phyloP scores from a whole-genome alignment of 768 basidiomycete species.

The Hypholoma sublateritium region DNA sequence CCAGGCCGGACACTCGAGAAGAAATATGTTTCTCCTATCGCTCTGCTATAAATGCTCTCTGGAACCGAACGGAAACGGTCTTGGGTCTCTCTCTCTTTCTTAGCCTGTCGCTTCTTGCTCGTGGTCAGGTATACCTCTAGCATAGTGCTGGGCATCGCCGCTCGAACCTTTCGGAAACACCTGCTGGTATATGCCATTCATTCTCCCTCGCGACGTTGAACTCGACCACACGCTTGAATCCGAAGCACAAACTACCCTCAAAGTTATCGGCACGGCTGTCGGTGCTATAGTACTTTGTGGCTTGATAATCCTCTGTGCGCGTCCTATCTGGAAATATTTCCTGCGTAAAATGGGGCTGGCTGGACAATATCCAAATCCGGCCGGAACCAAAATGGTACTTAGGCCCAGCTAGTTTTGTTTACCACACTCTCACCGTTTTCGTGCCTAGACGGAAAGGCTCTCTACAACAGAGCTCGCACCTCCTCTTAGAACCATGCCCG shows the following conservation, averaged over 20 bases:
- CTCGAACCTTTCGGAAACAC: neutral
- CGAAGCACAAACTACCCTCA: conserved; percentile 17
- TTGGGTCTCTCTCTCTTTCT: neutral
- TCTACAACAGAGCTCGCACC: no score
- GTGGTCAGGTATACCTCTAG: neutral
- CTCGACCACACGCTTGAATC: conserved; percentile 23
- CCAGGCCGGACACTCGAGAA: neutral
- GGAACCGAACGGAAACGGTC: neutral
- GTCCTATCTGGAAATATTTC: conserved; percentile 6
- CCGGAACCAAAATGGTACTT: neutral
- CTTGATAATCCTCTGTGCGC: conserved; percentile 13
- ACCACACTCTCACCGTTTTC: neutral
- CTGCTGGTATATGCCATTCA: conserved; percentile 14
- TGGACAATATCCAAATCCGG: conserved; percentile 4
- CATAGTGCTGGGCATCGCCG: neutral
- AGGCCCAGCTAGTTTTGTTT: neutral
- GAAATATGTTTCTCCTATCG: neutral
- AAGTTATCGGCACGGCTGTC: conserved; percentile 18
- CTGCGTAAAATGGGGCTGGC: neutral
- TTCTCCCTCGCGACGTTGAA: conserved; percentile 16
- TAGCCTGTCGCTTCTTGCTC: neutral
- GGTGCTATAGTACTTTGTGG: conserved; percentile 15
- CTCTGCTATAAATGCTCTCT: neutral
- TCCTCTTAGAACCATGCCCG: neutral
- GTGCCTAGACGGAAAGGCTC: no score